These are phyloP conservation scores for Chionographis japonica DNA, from an alignment of 106 monocot genomes.

Conservation along the genomic window DNA sequence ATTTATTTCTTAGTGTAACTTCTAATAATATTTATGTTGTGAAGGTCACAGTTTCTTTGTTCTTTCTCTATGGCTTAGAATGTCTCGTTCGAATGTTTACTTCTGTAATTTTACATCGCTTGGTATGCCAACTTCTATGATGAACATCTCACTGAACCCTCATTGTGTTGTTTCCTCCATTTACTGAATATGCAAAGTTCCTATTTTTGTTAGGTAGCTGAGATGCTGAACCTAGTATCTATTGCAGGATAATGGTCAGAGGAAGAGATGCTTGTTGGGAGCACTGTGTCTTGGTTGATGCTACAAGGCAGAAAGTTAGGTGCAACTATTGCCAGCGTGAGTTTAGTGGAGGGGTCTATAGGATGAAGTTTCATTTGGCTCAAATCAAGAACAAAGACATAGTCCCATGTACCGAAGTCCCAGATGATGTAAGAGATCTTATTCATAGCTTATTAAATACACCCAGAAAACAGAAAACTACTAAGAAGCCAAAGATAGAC, in stretches of 20 bases:
- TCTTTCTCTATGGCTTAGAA: too few relatives aligned
- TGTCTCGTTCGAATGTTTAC: too few relatives aligned
- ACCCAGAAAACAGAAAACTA: constrained; percentile 31
- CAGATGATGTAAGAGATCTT: constrained; percentile 37
- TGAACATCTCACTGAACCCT: too few relatives aligned
- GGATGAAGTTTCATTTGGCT: constrained; percentile 64
- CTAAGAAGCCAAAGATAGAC: constrained; percentile 24
- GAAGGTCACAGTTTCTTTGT: too few relatives aligned
- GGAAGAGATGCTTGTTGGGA: constrained; percentile 63
- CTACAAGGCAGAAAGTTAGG: constrained; percentile 50
- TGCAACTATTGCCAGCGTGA: constrained; percentile 55
- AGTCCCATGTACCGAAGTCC: constrained; percentile 47
- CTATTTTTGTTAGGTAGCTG: not conserved
- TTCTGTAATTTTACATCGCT: too few relatives aligned
- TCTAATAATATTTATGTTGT: too few relatives aligned
- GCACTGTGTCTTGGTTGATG: constrained; percentile 59
- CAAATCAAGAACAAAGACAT: constrained; percentile 63
- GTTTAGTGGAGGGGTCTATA: constrained; percentile 54
- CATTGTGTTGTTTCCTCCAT: too few relatives aligned
- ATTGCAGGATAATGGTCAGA: constrained; percentile 46
- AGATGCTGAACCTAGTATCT: not conserved
- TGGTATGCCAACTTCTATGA: too few relatives aligned
- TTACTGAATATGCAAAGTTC: too few relatives aligned
- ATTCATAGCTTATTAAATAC: constrained; percentile 31
- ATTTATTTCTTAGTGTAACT: too few relatives aligned